A percentile compares a stretch with the other conserved stretches of the same genome.
Conservation (phyloP, 176 grass and related monocot genomes). For the Otatea glauca region DNA sequence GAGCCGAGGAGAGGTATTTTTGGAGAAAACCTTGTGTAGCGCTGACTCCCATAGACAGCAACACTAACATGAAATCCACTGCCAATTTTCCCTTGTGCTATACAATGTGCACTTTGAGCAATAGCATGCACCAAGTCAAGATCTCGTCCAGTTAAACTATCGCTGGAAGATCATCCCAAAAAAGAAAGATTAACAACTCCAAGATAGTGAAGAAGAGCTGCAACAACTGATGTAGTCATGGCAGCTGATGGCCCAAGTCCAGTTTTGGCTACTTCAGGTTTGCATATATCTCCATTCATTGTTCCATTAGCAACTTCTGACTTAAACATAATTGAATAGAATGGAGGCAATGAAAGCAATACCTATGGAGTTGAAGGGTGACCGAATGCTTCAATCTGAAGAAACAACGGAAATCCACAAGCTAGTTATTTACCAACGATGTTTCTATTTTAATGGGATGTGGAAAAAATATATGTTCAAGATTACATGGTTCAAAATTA, state of each 20-base stretch:
- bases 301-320: conserved; percentile 63
- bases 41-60: no score
- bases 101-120: no score
- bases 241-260: conserved; percentile 96
- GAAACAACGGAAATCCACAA: conserved; percentile 30
- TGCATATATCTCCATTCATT: conserved; percentile 59
- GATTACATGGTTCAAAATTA: background rate
- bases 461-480: conserved; percentile 26
- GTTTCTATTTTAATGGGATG: background rate
- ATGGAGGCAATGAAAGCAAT: conserved; percentile 61
- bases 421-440: conserved; percentile 4
- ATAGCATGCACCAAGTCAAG: no score
- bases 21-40: no score
- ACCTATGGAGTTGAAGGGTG: conserved; percentile 55
- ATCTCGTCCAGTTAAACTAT: no score
- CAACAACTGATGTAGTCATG: conserved; percentile 92
- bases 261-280: conserved; percentile 99
- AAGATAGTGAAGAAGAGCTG: conserved; percentile 86
- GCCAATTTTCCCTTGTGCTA: no score
- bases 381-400: conserved; percentile 79
- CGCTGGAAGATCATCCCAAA: no score
- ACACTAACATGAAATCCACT: no score
- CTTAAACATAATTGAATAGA: conserved; percentile 87
- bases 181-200: no score
- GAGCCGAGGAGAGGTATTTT: no score